Percentiles rank a stretch among this genome's conserved stretches.
Evolutionary conservation across 176 grass and related monocot species (phyloP).

Genomic region (Avena sativa): DNA sequence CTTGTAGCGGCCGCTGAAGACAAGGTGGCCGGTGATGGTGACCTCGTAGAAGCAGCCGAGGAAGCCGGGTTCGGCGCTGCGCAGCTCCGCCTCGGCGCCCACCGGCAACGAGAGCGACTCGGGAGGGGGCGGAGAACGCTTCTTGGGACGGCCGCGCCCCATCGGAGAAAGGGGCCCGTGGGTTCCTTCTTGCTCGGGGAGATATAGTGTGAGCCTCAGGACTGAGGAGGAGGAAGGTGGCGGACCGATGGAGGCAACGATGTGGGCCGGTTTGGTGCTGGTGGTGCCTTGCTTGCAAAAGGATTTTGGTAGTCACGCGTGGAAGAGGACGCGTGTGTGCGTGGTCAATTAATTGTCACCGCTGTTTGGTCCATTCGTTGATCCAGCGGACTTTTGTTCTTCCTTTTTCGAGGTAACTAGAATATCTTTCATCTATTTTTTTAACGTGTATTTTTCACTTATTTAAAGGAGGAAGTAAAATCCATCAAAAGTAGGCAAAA

Average conservation of each 20-base stretch:
- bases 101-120: neutral
- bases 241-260: neutral
- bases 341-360: no score
- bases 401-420: no score
- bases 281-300: neutral
- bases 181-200: no score
- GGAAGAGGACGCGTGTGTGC: neutral
- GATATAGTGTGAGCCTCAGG: neutral
- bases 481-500: no score
- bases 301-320: neutral
- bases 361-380: neutral
- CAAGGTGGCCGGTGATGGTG: neutral
- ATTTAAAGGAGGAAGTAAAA: no score
- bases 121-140: neutral
- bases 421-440: no score
- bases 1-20: neutral
- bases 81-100: neutral
- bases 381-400: no score
- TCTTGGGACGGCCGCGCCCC: neutral
- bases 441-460: no score
- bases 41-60: neutral
- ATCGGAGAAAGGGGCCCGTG: neutral
- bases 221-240: neutral
- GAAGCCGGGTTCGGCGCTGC: neutral
- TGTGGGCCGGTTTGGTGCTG: no score